Evolutionary conservation across 495 filamentous ascomycete species (phyloP).

Genomic region (Tricharina praecox): DNA sequence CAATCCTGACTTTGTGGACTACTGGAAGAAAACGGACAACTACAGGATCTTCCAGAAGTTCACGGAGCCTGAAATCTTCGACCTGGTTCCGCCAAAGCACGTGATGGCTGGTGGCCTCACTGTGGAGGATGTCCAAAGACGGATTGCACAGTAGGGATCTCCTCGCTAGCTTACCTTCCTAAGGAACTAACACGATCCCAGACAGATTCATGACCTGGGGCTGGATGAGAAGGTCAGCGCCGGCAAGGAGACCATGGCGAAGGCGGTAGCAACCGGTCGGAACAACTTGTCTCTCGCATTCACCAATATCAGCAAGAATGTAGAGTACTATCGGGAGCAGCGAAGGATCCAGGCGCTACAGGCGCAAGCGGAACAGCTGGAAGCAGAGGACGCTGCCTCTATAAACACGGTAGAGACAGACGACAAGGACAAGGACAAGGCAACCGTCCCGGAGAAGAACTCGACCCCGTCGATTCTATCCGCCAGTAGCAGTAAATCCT

Average conservation of each 20-base stretch:
- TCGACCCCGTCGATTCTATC: too few relatives aligned
- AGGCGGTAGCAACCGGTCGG: slow-evolving; percentile 48
- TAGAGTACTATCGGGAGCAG: slow-evolving; percentile 50
- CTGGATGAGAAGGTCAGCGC: slow-evolving; percentile 51
- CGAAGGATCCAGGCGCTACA: slow-evolving; percentile 14
- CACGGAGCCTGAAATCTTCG: slow-evolving; percentile 78
- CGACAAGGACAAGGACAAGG: too few relatives aligned
- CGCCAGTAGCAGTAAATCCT: too few relatives aligned
- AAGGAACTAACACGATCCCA: slow-evolving; percentile 12
- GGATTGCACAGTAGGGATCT: slow-evolving; percentile 59
- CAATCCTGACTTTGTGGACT: slow-evolving; percentile 53
- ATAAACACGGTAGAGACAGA: too few relatives aligned
- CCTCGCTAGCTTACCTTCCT: neutral
- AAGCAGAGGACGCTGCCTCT: too few relatives aligned
- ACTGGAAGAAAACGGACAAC: slow-evolving; percentile 75
- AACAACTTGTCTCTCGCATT: slow-evolving; percentile 52
- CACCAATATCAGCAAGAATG: slow-evolving; percentile 54
- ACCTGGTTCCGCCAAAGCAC: slow-evolving; percentile 81
- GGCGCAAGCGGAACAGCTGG: slow-evolving; percentile 1
- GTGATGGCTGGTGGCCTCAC: slow-evolving; percentile 87
- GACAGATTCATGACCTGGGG: slow-evolving; percentile 40
- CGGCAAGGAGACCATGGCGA: slow-evolving; percentile 45
- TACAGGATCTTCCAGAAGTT: slow-evolving; percentile 64
- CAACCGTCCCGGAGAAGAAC: too few relatives aligned
- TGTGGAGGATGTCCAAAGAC: slow-evolving; percentile 84